Percentiles rank a stretch among this genome's conserved stretches.
Conservation (phyloP, 192 early-diverging fungal genomes). For the Martensiomyces pterosporus region DNA sequence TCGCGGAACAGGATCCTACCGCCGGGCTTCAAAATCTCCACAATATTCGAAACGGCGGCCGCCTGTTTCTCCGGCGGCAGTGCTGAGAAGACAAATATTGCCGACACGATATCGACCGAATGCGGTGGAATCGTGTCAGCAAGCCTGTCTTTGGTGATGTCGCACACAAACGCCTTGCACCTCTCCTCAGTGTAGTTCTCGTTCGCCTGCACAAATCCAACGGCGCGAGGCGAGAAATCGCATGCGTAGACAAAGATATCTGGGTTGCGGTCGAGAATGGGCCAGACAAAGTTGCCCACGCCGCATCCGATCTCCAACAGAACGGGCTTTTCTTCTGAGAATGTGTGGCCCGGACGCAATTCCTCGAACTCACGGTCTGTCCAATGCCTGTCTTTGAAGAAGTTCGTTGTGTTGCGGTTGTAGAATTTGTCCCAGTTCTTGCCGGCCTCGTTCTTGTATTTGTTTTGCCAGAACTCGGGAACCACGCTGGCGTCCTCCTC, state of each 20-base stretch:
- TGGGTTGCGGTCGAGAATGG: slow-evolving; percentile 76
- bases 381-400: slow-evolving; percentile 99
- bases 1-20: slow-evolving; percentile 88
- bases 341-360: slow-evolving; percentile 49
- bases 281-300: slow-evolving; percentile 94
- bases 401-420: slow-evolving; percentile 77
- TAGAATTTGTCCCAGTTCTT: slow-evolving; percentile 84
- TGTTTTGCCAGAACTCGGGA: slow-evolving; percentile 71
- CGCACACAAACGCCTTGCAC: slow-evolving; percentile 92
- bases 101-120: slow-evolving; percentile 84
- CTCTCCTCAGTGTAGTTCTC: slow-evolving; percentile 63
- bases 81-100: slow-evolving; percentile 96
- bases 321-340: slow-evolving; percentile 20
- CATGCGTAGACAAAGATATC: slow-evolving; percentile 87
- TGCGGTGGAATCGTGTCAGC: slow-evolving; percentile 68
- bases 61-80: slow-evolving; percentile 82
- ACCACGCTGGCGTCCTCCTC: slow-evolving; percentile 60
- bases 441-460: slow-evolving; percentile 74
- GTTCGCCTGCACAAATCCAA: slow-evolving; percentile 86
- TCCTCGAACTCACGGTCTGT: slow-evolving; percentile 91
- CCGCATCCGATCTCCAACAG: slow-evolving; percentile 97
- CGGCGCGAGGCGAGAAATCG: slow-evolving; percentile 87
- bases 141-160: slow-evolving; percentile 74
- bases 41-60: slow-evolving; percentile 76
- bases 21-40: slow-evolving; percentile 81